Percentiles rank a stretch among this genome's conserved stretches.
Evolutionary conservation across 1,139 yeast species (phyloP).

Genomic region (Pichia sp.): DNA sequence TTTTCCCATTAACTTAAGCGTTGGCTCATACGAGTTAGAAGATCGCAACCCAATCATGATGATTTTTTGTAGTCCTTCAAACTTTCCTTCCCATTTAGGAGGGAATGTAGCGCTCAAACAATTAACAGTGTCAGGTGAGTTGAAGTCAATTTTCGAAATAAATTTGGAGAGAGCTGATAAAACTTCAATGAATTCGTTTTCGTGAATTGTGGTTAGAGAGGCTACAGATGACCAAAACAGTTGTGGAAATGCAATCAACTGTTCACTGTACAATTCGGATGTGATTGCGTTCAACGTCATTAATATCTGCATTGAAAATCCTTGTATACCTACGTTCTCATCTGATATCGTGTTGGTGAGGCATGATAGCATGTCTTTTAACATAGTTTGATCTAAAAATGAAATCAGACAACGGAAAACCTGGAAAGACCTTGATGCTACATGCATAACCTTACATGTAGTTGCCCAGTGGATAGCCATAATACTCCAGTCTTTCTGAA

Average conservation of each 20-base stretch:
- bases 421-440: slow-evolving; percentile 95
- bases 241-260: slow-evolving; percentile 84
- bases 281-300: slow-evolving; percentile 93
- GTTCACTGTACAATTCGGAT: slow-evolving; percentile 74
- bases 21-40: slow-evolving; percentile 71
- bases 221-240: slow-evolving; percentile 96
- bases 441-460: slow-evolving; percentile 92
- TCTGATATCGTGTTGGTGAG: slow-evolving; percentile 91
- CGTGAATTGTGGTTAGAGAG: slow-evolving; percentile 83
- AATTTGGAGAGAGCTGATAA: slow-evolving; percentile 77
- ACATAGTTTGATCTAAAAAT: slow-evolving; percentile 79
- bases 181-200: slow-evolving; percentile 87
- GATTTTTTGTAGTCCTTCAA: slow-evolving; percentile 80
- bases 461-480: slow-evolving; percentile 92
- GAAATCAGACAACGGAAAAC: slow-evolving; percentile 77
- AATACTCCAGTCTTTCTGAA: slow-evolving; percentile 81
- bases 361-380: slow-evolving; percentile 90
- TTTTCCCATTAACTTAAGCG: slow-evolving; percentile 69
- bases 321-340: slow-evolving; percentile 83
- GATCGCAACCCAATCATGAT: slow-evolving; percentile 82
- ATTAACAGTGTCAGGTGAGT: slow-evolving; percentile 79
- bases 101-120: slow-evolving; percentile 86
- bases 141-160: slow-evolving; percentile 80
- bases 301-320: slow-evolving; percentile 93
- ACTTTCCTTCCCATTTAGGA: slow-evolving; percentile 91